phyloP scores from a whole-genome alignment of 2,329 filamentous ascomycete species.

The Conoideocrella luteorostrata region DNA sequence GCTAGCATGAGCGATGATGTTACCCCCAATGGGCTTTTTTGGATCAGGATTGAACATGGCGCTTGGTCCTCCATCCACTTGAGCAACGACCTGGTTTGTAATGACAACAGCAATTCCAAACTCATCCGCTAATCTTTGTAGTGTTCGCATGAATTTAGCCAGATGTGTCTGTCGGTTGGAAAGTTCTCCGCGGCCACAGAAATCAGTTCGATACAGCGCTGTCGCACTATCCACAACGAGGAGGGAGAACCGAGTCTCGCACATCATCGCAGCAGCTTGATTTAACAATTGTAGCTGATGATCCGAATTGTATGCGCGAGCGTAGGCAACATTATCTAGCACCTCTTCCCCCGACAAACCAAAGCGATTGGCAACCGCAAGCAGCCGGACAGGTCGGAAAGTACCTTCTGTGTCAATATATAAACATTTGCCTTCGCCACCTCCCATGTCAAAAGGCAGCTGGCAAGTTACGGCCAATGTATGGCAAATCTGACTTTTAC shows the following conservation, averaged over 20 bases:
- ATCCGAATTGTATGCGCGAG: constrained; percentile 95
- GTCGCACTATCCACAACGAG: constrained; percentile 96
- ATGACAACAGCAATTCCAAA: constrained; percentile 98
- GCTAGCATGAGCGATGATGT: constrained; percentile 96
- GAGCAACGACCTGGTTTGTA: constrained; percentile 96
- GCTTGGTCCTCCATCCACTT: constrained; percentile 92
- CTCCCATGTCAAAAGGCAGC: constrained; percentile 96
- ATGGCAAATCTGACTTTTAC: constrained; percentile 98
- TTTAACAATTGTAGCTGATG: constrained; percentile 93
- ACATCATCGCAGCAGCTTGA: constrained; percentile 98
- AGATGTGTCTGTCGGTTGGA: constrained; percentile 88
- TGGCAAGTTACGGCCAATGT: constrained; percentile 98
- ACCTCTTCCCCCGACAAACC: constrained; percentile 95
- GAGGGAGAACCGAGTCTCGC: constrained; percentile 93
- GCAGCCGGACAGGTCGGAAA: constrained; percentile 82
- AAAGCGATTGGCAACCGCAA: constrained; percentile 90
- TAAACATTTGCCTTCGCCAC: constrained; percentile 94
- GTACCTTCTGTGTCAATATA: constrained; percentile 99
- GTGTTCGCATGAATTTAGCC: constrained; percentile 79
- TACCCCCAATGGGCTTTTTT: constrained; percentile 97
- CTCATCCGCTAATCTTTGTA: constrained; percentile 71
- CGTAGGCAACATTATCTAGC: constrained; percentile 96
- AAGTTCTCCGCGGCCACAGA: constrained; percentile 90
- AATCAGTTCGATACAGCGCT: constrained; percentile 91
- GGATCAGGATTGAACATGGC: constrained; percentile 99